phyloP scores from a whole-genome alignment of 108 stramenopile genomes.

The Fistulifera pelliculosa region DNA sequence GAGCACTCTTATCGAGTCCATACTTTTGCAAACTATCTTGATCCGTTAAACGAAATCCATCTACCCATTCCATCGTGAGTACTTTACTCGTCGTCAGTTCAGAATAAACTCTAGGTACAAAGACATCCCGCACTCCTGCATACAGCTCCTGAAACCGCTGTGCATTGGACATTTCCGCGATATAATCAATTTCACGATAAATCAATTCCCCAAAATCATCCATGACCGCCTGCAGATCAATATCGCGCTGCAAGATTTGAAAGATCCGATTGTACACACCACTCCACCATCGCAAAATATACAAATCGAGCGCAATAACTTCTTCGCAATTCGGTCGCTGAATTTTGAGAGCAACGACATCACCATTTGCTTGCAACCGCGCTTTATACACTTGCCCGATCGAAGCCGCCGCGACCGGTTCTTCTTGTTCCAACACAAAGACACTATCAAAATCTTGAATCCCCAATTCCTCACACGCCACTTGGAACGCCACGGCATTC shows the following conservation, averaged over 20 bases:
- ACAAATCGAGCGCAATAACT: conserved; percentile 90
- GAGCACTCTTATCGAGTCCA: conserved; percentile 60
- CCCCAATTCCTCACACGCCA: conserved; percentile 81
- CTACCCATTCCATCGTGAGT: conserved; percentile 95
- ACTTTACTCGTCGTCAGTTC: conserved; percentile 86
- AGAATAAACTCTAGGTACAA: conserved; percentile 89
- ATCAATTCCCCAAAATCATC: conserved; percentile 93
- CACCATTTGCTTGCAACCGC: conserved; percentile 74
- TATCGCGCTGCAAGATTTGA: conserved; percentile 64
- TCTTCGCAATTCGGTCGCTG: conserved; percentile 91
- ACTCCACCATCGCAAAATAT: conserved; percentile 91
- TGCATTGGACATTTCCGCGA: conserved; percentile 93
- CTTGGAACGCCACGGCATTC: conserved; percentile 74
- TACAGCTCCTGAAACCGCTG: conserved; percentile 91
- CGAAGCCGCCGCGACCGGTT: conserved; percentile 80
- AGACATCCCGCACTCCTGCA: conserved; percentile 78
- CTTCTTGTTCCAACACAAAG: conserved; percentile 77
- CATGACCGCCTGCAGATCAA: conserved; percentile 86
- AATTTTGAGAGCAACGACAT: conserved; percentile 89
- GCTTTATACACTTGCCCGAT: conserved; percentile 89
- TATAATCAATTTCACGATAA: conserved; percentile 94
- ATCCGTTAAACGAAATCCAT: conserved; percentile 85
- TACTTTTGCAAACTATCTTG: conserved; percentile 46
- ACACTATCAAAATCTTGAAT: conserved; percentile 50
- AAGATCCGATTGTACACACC: conserved; percentile 74